These are phyloP conservation scores for Phialophora chinensis DNA, from an alignment of 2,329 filamentous ascomycete genomes.

Conservation along the genomic window DNA sequence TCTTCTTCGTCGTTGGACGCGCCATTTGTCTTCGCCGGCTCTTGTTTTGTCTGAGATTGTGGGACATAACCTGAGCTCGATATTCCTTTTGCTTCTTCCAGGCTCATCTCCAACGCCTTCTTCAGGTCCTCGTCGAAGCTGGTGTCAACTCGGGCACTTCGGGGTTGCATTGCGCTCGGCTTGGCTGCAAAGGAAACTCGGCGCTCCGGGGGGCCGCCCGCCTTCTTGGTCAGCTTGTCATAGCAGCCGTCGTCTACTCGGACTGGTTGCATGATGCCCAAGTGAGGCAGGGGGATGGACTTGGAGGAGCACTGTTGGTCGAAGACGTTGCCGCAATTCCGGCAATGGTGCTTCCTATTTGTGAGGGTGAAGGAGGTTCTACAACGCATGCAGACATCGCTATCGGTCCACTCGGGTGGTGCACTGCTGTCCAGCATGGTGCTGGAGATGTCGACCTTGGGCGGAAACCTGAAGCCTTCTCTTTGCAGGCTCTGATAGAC, in stretches of 20 bases:
- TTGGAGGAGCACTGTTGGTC: constrained; percentile 95
- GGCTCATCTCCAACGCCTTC: constrained; percentile 90
- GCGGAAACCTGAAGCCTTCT: constrained; percentile 89
- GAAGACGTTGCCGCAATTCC: constrained; percentile 97
- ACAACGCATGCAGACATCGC: constrained; percentile 98
- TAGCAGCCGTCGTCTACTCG: constrained; percentile 97
- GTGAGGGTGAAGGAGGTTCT: constrained; percentile 95
- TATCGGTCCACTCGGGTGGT: constrained; percentile 96
- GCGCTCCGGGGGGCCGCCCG: constrained; percentile 45
- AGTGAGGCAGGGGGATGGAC: constrained; percentile 82
- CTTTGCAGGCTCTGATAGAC: constrained; percentile 81
- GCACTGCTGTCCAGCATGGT: constrained; percentile 98
- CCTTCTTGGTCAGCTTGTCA: constrained; percentile 79
- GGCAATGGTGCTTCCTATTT: constrained; percentile 96
- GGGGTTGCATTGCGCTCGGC: constrained; percentile 84
- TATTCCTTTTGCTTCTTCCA: constrained; percentile 86
- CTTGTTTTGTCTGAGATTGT: constrained; percentile 57
- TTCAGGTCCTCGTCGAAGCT: constrained; percentile 95
- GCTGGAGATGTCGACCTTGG: constrained; percentile 82
- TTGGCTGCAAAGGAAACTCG: constrained; percentile 56
- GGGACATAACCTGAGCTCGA: constrained; percentile 71
- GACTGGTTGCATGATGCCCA: constrained; percentile 89
- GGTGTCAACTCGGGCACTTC: constrained; percentile 80
- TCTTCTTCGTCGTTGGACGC: constrained; percentile 72
- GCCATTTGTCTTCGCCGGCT: constrained; percentile 51